Evolutionary conservation across 2,329 filamentous ascomycete species (phyloP).

Genomic region (Sclerotinia borealis): DNA sequence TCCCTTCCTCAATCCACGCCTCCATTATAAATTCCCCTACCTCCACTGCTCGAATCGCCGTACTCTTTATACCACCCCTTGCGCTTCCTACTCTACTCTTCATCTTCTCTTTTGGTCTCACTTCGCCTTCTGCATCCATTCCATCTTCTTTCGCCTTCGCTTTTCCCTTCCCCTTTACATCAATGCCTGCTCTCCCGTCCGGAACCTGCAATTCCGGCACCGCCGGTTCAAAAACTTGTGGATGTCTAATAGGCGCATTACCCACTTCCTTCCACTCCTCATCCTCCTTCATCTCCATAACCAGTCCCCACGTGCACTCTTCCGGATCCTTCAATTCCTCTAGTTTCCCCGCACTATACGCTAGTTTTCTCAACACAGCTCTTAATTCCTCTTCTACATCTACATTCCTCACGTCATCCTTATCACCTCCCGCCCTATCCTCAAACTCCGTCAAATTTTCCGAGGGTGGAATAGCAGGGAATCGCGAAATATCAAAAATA

Average conservation of each 20-base stretch:
- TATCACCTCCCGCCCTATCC: constrained; percentile 5
- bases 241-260: constrained; percentile 52
- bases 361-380: constrained; percentile 57
- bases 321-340: constrained; percentile 45
- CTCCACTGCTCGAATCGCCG: constrained; percentile 56
- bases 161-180: not conserved
- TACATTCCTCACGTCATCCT: constrained; percentile 41
- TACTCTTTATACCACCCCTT: constrained; percentile 48
- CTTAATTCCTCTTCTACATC: constrained; percentile 70
- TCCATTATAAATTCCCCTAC: constrained; percentile 62
- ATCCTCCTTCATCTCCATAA: constrained; percentile 63
- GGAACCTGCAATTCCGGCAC: constrained; percentile 35
- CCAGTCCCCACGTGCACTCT: constrained; percentile 69
- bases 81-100: constrained; percentile 31
- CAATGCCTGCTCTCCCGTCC: not conserved
- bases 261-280: constrained; percentile 30
- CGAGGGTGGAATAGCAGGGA: constrained; percentile 33
- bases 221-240: constrained; percentile 56
- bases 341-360: constrained; percentile 53
- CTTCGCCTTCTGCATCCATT: not conserved
- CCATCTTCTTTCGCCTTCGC: not conserved
- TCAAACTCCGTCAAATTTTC: constrained; percentile 36
- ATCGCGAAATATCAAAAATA: constrained; percentile 37
- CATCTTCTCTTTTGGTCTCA: constrained; percentile 27
- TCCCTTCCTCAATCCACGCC: constrained; percentile 62